phyloP scores from a whole-genome alignment of 73 alveolate genomes.

The Symbiodinium pilosum region DNA sequence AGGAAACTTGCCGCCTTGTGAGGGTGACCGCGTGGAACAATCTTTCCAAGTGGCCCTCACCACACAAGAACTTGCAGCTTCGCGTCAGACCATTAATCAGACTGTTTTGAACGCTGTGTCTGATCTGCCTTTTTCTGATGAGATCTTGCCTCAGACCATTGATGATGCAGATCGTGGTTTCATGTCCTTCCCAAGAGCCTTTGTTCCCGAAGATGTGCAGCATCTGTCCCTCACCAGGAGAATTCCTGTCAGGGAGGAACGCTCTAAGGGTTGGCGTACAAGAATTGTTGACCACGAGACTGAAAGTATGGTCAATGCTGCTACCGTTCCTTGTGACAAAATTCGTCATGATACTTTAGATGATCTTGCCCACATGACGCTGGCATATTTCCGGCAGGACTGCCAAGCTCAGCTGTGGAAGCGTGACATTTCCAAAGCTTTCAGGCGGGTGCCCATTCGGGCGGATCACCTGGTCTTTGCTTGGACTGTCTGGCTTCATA shows the following conservation, averaged over 20 bases:
- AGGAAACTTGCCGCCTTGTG: slow-evolving; percentile 30
- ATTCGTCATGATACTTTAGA: slow-evolving; percentile 10
- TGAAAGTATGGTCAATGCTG: slow-evolving; percentile 44
- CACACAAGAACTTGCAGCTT: neutral
- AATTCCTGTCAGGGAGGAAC: slow-evolving; percentile 33
- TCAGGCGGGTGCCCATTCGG: neutral
- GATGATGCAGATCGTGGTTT: neutral
- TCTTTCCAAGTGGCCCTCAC: neutral
- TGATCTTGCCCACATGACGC: neutral
- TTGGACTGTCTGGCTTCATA: slow-evolving; percentile 23
- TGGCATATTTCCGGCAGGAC: neutral
- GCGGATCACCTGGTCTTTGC: neutral
- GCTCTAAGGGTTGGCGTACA: slow-evolving; percentile 37
- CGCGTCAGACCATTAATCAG: neutral
- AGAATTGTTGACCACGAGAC: slow-evolving; percentile 29
- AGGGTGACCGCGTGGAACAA: neutral
- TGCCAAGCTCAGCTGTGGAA: neutral
- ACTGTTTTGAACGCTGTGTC: neutral
- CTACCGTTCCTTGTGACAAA: slow-evolving; percentile 23
- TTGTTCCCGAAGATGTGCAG: neutral
- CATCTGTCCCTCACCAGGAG: slow-evolving; percentile 16
- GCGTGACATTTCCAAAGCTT: slow-evolving; percentile 24
- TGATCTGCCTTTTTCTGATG: slow-evolving; percentile 17
- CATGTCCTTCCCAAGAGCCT: neutral
- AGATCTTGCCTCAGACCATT: neutral